Evolutionary conservation across 495 filamentous ascomycete species (phyloP), one percentile per base, ranked within the genome.

Genomic region (Viridothelium virens): DNA sequence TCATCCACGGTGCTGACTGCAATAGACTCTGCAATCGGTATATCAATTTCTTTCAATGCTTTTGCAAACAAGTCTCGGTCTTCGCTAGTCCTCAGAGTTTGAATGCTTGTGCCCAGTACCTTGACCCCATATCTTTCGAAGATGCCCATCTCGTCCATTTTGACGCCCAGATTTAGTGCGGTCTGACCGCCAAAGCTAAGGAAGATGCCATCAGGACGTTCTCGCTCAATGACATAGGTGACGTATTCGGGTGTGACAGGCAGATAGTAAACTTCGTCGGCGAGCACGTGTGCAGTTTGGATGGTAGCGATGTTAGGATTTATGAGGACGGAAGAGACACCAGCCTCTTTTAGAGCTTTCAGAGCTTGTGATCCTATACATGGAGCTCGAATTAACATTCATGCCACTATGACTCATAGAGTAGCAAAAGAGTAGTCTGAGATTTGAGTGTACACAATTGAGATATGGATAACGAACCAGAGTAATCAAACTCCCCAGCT

Each of bases 301-400:
- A 98, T 98, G 37, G 93, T 98, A 46, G 93, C 93, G 71, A 98
- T 98, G 76, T 98, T 98, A 59, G 93, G 94, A 78, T 98, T 98
- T 80, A 98, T 92, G 65, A 98, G 85, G 67, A 98, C 87, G 2
- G 94, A 96, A 70, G 91, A 87, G 68, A 98, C 92, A 67, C 90
- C 89, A 70, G 95, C 93, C 77, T 97, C 93, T 78, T 96, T 98
- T 65, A 98, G 79, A 18, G 93, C 78, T 65, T 80, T 80, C 31
- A 80, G 72, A 39, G 93, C 93, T 78, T 91, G 92, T n/a, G 92
- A 93, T 62, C 93, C 92, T 96, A 62, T 12, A 59, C 33, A 34
- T 7, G 31, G 25, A 10, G 18, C 11, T 5, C 10, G 18, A 53
- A 53, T 25, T 36, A n/a, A 36, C 11, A 18, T 34, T 33, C 31